Conservation (phyloP, 1,284 basidiomycete genomes). For the Cryptococcus hybrid region DNA sequence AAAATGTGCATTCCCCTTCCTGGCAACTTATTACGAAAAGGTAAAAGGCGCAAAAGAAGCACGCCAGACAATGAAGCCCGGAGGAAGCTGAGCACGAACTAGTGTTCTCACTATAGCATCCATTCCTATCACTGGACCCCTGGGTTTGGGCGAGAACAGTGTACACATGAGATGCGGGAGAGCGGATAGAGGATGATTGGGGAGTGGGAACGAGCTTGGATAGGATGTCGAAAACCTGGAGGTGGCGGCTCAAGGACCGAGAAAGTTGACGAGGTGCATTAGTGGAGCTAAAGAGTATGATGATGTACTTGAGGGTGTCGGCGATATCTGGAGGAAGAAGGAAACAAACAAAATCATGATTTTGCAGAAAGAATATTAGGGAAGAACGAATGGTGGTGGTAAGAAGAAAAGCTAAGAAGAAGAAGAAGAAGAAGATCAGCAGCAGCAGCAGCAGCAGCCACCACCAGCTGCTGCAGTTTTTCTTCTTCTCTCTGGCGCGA, state of each 20-base stretch:
- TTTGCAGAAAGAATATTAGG: not conserved
- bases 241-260: too few relatives aligned
- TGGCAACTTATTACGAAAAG: not conserved
- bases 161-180: constrained; percentile 42
- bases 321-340: not conserved
- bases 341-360: not conserved
- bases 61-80: not conserved
- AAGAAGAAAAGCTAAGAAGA: too few relatives aligned
- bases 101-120: constrained; percentile 43
- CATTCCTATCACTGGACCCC: constrained; percentile 45
- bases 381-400: too few relatives aligned
- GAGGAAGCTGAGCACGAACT: constrained; percentile 25
- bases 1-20: constrained; percentile 11
- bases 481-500: too few relatives aligned
- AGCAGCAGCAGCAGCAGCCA: too few relatives aligned
- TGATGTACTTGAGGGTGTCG: not conserved
- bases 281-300: not conserved
- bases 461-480: too few relatives aligned
- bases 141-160: constrained; percentile 34
- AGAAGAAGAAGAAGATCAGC: too few relatives aligned
- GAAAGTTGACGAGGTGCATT: too few relatives aligned
- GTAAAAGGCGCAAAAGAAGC: not conserved
- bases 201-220: not conserved
- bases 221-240: too few relatives aligned
- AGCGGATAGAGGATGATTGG: not conserved